phyloP scores from a whole-genome alignment of 768 basidiomycete genomes.

The Kwoniella mangroviensis region DNA sequence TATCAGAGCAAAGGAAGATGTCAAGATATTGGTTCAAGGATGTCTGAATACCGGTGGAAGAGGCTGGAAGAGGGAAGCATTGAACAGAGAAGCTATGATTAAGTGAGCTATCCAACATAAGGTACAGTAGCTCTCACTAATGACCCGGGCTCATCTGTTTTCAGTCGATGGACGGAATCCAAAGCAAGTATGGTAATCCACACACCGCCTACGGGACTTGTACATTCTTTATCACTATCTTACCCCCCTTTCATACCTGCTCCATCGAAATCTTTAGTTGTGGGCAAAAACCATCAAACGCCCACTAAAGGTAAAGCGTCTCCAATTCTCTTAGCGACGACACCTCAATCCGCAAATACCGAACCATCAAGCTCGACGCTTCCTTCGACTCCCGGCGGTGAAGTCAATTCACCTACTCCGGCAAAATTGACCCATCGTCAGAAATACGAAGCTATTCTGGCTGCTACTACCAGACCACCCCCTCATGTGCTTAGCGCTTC shows the following conservation, averaged over 20 bases:
- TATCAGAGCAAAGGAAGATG: constrained; percentile 16
- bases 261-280: constrained; percentile 21
- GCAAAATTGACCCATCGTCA: constrained; percentile 47
- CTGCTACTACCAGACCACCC: constrained; percentile 44
- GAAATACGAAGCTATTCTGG: constrained; percentile 47
- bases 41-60: constrained; percentile 33
- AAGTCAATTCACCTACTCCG: constrained; percentile 7
- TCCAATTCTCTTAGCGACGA: constrained; percentile 6
- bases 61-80: constrained; percentile 49
- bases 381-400: not conserved
- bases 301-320: constrained; percentile 25
- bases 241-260: constrained; percentile 43
- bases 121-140: not conserved
- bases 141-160: not conserved
- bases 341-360: not conserved
- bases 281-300: constrained; percentile 31
- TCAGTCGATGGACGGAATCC: constrained; percentile 47
- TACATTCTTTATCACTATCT: constrained; percentile 48
- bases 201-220: constrained; percentile 43
- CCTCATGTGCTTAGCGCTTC: constrained; percentile 49
- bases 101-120: constrained; percentile 39
- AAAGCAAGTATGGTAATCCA: constrained; percentile 37
- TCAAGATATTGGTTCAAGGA: constrained; percentile 39
- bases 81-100: constrained; percentile 50
- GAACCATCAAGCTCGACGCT: constrained; percentile 3